Evolutionary conservation across 208 protist species (phyloP), one percentile per base, ranked within the genome.

Genomic region (Trypanosoma rangeli): DNA sequence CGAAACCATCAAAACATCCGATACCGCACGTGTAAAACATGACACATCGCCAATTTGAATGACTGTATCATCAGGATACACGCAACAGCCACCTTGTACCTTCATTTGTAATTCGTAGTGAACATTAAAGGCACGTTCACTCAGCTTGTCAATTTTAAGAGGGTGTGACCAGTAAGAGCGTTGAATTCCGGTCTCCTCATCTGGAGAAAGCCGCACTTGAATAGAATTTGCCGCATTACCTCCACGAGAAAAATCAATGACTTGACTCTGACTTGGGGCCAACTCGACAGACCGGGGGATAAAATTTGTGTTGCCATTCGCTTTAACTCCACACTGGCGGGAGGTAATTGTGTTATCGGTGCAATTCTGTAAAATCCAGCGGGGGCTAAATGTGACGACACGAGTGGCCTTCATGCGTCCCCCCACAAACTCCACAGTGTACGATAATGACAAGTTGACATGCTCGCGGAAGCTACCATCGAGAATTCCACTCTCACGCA

Each of bases 361-460:
- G 37, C 76, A 69, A 74, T 94, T 94, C 37, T 86, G 59, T 35
- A 94, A 12, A 33, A 94, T 78, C 88, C 88, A 94, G 20, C 82
- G 81, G 31, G 88, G 88, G 22, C 73, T 77, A 31, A 94, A 74
- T 53, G 78, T 82, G 13, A 94, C 57, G 50, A 89, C 59, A 35
- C 77, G 79, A 1, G 88, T 90, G 26, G 79, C 68, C 55, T 76
- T 78, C 22, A 44, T 52, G 52, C 52, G 29, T 35, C 68, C 74
- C 29, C 70, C 64, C 18, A 72, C 78, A 57, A 92, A 64, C 55
- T 85, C 73, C 8, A 94, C 84, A 2, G 73, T 78, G 62, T 85
- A 94, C 13, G 88, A 87, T 1, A 94, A 73, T 29, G 80, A 58
- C 39, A 86, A n/a, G 8, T 55, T 37, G 3, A 73, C 68, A 10